These are phyloP conservation scores for Gonium pectorale DNA, from an alignment of 139 green algal genomes.

Conservation along the genomic window DNA sequence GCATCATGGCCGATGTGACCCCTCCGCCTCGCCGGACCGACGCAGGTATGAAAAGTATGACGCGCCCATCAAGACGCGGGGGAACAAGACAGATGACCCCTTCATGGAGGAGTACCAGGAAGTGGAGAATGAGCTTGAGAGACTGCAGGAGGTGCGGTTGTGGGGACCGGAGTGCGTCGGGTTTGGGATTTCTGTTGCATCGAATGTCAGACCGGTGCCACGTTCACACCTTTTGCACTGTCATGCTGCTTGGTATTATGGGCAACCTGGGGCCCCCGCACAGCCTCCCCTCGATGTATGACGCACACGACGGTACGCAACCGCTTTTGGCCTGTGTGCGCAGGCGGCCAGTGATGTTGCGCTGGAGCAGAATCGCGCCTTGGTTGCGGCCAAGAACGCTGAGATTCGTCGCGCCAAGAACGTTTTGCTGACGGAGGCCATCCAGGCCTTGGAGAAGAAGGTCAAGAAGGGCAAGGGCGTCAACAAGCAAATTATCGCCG, in stretches of 20 bases:
- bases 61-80: conserved; percentile 42
- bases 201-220: too few relatives aligned
- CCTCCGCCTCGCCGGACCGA: too few relatives aligned
- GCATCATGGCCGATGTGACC: neutral
- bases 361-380: conserved; percentile 81
- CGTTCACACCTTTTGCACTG: too few relatives aligned
- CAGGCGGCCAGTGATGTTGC: conserved; percentile 79
- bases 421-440: conserved; percentile 58
- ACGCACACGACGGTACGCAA: too few relatives aligned
- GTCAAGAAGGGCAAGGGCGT: conserved; percentile 79
- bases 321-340: neutral
- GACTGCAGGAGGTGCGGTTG: conserved; percentile 72
- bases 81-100: conserved; percentile 69
- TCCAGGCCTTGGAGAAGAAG: conserved; percentile 58
- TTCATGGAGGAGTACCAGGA: conserved; percentile 78
- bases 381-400: conserved; percentile 83
- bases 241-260: neutral
- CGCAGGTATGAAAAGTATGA: conserved; percentile 87
- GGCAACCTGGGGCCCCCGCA: too few relatives aligned
- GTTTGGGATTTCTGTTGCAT: too few relatives aligned
- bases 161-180: neutral
- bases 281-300: too few relatives aligned
- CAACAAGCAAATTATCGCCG: conserved; percentile 65
- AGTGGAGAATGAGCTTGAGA: conserved; percentile 71
- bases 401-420: conserved; percentile 80